Evolutionary conservation across 2,329 filamentous ascomycete species (phyloP).

Genomic region (Paecilomyces niveus): DNA sequence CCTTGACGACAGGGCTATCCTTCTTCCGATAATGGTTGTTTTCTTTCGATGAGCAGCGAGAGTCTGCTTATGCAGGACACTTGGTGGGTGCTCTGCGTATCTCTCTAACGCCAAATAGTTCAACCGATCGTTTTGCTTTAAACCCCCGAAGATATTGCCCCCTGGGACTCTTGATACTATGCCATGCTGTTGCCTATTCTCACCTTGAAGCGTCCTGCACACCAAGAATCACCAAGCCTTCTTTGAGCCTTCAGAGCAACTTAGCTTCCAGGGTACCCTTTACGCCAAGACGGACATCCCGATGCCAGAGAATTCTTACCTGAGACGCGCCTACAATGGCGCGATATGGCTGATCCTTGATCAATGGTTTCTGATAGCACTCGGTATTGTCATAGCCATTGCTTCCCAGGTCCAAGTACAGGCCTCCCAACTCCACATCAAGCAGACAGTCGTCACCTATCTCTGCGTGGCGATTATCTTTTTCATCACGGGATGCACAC

Average conservation of each 20-base stretch:
- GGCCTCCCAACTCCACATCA: constrained; percentile 40
- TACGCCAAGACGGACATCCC: not conserved
- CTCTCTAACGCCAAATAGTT: not conserved
- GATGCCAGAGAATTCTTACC: not conserved
- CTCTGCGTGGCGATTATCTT: constrained; percentile 59
- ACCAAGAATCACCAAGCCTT: not conserved
- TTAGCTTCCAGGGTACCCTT: not conserved
- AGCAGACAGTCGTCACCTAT: constrained; percentile 48
- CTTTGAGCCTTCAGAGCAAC: not conserved
- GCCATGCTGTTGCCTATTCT: not conserved
- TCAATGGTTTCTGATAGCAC: constrained; percentile 55
- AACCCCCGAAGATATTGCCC: not conserved
- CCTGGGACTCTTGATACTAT: not conserved
- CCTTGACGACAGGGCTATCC: not conserved
- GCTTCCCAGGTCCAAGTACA: constrained; percentile 49
- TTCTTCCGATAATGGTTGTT: not conserved
- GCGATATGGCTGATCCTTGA: constrained; percentile 17
- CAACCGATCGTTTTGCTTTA: not conserved
- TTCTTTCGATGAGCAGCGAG: not conserved
- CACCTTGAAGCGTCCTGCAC: not conserved
- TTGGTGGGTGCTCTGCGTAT: not conserved
- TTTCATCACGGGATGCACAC: constrained; percentile 58
- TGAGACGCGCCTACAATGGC: not conserved
- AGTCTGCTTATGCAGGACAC: not conserved
- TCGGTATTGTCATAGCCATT: constrained; percentile 42